Conservation (phyloP, 257 asterid species). For the Misopates orontium region DNA sequence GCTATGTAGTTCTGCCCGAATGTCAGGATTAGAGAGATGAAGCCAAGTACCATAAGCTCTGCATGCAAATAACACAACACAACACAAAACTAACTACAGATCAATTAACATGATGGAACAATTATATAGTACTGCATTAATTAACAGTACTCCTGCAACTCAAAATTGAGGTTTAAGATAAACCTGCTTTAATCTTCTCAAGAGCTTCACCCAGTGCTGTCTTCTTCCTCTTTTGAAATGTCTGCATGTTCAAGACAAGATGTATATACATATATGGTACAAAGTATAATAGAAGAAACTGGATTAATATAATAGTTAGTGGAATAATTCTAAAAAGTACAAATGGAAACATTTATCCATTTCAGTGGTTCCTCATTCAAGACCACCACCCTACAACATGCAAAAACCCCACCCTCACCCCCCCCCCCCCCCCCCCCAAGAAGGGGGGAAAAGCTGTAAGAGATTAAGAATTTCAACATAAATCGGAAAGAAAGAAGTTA, state of each 20-base stretch:
- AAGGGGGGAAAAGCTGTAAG: no score
- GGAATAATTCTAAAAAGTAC: background rate
- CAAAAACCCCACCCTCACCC: no score
- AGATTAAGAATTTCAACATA: no score
- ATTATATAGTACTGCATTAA: no score
- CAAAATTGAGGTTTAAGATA: background rate
- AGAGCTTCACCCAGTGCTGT: constrained; percentile 64
- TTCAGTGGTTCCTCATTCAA: no score
- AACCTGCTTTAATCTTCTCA: constrained; percentile 76
- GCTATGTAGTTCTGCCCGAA: constrained; percentile 48
- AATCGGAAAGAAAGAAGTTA: no score
- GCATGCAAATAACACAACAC: constrained; percentile 16
- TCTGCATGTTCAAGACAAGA: constrained; percentile 31
- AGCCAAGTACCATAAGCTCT: constrained; percentile 60
- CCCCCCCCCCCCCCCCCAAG: no score
- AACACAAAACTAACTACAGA: no score
- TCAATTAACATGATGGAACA: no score
- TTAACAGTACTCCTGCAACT: no score
- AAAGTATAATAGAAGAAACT: background rate
- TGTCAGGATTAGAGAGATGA: constrained; percentile 46
- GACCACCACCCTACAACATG: no score
- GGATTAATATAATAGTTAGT: background rate
- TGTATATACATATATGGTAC: background rate
- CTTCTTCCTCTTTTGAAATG: constrained; percentile 53
- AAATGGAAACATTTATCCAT: background rate